Base-by-base conservation (phyloP, 2,329 filamentous ascomycete genomes). In the Bipolaris victoriae region DNA sequence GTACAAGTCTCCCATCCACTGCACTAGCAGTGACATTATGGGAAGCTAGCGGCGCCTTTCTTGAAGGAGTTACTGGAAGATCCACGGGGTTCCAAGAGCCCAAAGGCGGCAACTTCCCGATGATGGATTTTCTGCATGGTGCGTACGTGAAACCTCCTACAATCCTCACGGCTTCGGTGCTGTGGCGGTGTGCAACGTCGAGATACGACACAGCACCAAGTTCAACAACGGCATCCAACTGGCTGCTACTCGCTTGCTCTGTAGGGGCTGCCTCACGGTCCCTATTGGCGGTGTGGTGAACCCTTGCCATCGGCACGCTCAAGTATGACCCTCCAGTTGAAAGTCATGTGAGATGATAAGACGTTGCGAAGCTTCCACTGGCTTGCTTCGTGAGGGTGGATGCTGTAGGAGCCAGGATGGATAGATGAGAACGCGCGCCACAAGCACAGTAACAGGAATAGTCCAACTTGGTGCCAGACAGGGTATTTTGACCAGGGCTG, bases 381-480 rank as follows among this genome's bases (percentile, higher is more conserved):
- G 46, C 55, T 37, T 26, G 22, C 33, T 36, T 59, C 45, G 62
- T 53, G 60, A 56, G 58, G 59, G 55, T 51, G 57, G 53, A 69
- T 73, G 69, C 69, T 59, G 73, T 69, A 64, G 58, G 57, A 67
- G 60, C 64, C 62, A 58, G 71, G 64, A 53, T 53, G 5, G 33
- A 62, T 46, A 68, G 31, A 63, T 65, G 56, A 56, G 57, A 55
- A 39, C 43, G 33, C 41, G 41, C 45, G 39, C 58, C 51, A 61
- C 55, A 57, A 26, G 39, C 47, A 7, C 24, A 20, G 13, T 49
- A 36, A 18, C 36, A 31, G 46, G 20, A 40, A 49, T 40, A 43
- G 26, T 40, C 44, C 50, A 57, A 39, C 43, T 36, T 16, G n/a
- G 26, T 36, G 37, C 18, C 36, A 36, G 51, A 46, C 50, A 58